phyloP scores from a whole-genome alignment of 805 yeast species.

The Candida methanosorbosa region DNA sequence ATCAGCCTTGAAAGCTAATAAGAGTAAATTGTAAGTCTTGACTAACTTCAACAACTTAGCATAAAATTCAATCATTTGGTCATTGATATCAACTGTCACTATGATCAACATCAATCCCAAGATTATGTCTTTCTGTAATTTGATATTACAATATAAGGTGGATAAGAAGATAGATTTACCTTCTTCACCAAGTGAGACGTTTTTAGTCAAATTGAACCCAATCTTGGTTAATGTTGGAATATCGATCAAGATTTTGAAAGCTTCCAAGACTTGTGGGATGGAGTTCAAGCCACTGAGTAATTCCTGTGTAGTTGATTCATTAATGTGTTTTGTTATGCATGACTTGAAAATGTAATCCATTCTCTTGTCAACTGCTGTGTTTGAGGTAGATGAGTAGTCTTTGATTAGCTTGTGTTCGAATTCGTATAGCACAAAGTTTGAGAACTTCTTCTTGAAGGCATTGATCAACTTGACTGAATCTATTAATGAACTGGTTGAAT shows the following conservation, averaged over 20 bases:
- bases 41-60: constrained; percentile 6
- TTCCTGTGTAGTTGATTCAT: constrained; percentile 26
- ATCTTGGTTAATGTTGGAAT: constrained; percentile 12
- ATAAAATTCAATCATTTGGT: constrained; percentile 15
- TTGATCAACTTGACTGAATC: constrained; percentile 20
- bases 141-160: constrained; percentile 10
- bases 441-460: constrained; percentile 30
- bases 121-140: constrained; percentile 12
- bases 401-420: constrained; percentile 28
- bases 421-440: constrained; percentile 25
- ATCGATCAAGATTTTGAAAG: constrained; percentile 28
- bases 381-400: constrained; percentile 18
- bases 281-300: constrained; percentile 32
- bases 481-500: constrained; percentile 4
- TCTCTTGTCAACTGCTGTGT: constrained; percentile 19
- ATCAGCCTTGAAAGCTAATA: background rate
- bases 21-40: background rate
- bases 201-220: constrained; percentile 2
- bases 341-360: constrained; percentile 33
- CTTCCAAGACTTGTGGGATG: constrained; percentile 25
- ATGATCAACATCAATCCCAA: constrained; percentile 19
- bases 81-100: constrained; percentile 23
- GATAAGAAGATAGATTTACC: constrained; percentile 15
- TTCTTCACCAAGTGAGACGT: constrained; percentile 14
- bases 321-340: constrained; percentile 31